A percentile compares a stretch with the other conserved stretches of the same genome.
phyloP scores from a whole-genome alignment of 2,329 filamentous ascomycete genomes.

The Juglanconis sp. region DNA sequence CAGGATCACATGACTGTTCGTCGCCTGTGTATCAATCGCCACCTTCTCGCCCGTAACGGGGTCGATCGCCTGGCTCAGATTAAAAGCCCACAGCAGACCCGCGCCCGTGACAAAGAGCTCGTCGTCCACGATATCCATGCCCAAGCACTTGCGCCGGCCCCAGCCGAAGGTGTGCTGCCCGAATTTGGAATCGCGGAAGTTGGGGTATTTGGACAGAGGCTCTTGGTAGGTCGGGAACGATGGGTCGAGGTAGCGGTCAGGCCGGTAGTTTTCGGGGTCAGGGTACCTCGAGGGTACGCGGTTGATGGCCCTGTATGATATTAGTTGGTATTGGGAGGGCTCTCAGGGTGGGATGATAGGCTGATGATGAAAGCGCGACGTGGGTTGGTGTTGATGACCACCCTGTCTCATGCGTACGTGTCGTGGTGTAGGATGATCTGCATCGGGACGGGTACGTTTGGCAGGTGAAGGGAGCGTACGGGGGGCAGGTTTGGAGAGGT shows the following conservation, averaged over 20 bases:
- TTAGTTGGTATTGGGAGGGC: neutral
- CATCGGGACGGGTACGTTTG: neutral
- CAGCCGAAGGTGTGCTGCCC: slow-evolving; percentile 64
- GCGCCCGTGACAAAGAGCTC: slow-evolving; percentile 52
- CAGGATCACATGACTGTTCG: slow-evolving; percentile 51
- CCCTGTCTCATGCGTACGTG: neutral
- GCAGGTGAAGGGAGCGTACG: neutral
- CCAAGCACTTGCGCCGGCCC: slow-evolving; percentile 61
- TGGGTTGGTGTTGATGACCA: neutral
- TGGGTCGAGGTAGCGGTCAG: slow-evolving; percentile 62
- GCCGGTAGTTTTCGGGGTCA: slow-evolving; percentile 59
- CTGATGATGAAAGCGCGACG: too few relatives aligned
- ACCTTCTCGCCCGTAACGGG: slow-evolving; percentile 39
- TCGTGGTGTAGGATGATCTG: neutral
- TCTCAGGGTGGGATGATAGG: neutral
- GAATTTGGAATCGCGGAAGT: slow-evolving; percentile 50
- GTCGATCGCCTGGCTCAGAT: slow-evolving; percentile 38
- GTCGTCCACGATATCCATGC: slow-evolving; percentile 60
- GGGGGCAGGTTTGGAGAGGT: neutral
- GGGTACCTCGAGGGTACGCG: slow-evolving; percentile 58
- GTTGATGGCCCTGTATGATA: slow-evolving; percentile 50
- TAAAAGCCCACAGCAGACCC: slow-evolving; percentile 47
- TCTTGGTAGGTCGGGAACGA: slow-evolving; percentile 63
- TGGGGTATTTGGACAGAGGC: slow-evolving; percentile 60
- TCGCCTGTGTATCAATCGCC: slow-evolving; percentile 47